These are phyloP conservation scores for Cymbidium sinense DNA, from an alignment of 106 monocot genomes.

Conservation along the genomic window DNA sequence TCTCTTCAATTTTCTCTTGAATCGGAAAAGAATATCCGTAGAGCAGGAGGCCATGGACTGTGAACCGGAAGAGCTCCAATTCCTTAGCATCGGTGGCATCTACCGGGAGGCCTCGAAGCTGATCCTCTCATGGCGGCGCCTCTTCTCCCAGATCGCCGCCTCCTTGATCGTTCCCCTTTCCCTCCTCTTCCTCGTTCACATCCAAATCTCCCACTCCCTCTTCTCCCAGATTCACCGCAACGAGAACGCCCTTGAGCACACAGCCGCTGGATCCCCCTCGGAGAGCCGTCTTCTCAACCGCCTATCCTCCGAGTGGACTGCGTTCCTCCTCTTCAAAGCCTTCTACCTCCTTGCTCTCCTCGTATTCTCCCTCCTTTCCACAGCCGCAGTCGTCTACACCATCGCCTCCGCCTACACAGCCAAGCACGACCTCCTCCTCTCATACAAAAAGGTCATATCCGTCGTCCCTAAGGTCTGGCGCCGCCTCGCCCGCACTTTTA, in stretches of 20 bases:
- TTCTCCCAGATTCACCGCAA: conserved; percentile 24
- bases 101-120: conserved; percentile 10
- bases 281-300: conserved; percentile 16
- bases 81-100: conserved; percentile 19
- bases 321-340: conserved; percentile 25
- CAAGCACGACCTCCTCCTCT: conserved; percentile 25
- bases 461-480: conserved; percentile 64
- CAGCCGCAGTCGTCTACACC: conserved; percentile 57
- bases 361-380: conserved; percentile 22
- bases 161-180: conserved; percentile 30
- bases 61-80: conserved; percentile 37
- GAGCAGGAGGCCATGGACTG: conserved; percentile 14
- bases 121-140: conserved; percentile 8
- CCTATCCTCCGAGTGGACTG: conserved; percentile 19
- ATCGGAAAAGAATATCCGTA: too few relatives aligned
- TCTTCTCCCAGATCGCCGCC: conserved; percentile 30
- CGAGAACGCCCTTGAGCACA: conserved; percentile 12
- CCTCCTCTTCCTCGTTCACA: conserved; percentile 27
- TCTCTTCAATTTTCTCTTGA: too few relatives aligned
- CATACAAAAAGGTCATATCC: conserved; percentile 40
- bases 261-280: conserved; percentile 12
- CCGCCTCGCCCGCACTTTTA: conserved; percentile 53
- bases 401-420: conserved; percentile 76
- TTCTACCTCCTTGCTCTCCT: conserved; percentile 12
- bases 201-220: conserved; percentile 23